Evolutionary conservation across 1,284 basidiomycete genomes (phyloP).

Genomic region (Laetiporus sulphureus): DNA sequence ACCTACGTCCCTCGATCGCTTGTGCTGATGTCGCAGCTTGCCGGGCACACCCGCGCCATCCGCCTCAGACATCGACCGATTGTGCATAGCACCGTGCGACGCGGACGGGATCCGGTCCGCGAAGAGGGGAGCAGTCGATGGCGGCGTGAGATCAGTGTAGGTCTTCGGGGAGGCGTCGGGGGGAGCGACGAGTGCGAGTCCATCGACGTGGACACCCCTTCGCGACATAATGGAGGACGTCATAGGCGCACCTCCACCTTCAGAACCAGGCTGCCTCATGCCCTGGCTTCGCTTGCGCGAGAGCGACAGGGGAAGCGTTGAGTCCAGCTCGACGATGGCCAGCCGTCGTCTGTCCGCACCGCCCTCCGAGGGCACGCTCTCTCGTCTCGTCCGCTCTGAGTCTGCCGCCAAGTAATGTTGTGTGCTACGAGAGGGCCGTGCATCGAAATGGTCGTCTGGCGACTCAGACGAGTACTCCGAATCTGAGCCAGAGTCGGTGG

Average conservation of each 20-base stretch:
- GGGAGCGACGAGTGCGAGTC: constrained; percentile 59
- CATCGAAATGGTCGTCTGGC: constrained; percentile 5
- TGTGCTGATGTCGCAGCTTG: constrained; percentile 23
- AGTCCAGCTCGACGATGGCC: constrained; percentile 56
- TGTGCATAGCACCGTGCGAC: constrained; percentile 22
- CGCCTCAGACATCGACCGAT: constrained; percentile 43
- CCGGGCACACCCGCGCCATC: constrained; percentile 2
- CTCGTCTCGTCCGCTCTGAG: constrained; percentile 26
- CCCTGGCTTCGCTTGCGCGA: constrained; percentile 18
- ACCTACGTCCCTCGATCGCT: constrained; percentile 48
- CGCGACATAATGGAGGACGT: constrained; percentile 32
- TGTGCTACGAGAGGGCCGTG: constrained; percentile 14
- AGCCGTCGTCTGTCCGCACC: constrained; percentile 57
- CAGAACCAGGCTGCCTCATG: constrained; percentile 7
- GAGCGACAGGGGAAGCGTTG: constrained; percentile 15
- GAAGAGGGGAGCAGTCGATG: constrained; percentile 37
- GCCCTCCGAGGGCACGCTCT: constrained; percentile 49
- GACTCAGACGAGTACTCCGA: constrained; percentile 42
- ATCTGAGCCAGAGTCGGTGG: constrained; percentile 13
- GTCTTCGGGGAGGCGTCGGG: constrained; percentile 54
- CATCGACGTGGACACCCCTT: constrained; percentile 39
- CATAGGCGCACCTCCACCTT: constrained; percentile 11
- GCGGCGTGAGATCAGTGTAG: constrained; percentile 45
- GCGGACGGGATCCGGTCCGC: constrained; percentile 14
- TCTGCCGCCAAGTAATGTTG: constrained; percentile 8